Evolutionary conservation across 768 basidiomycete species (phyloP).

Genomic region (Mycena rosella): DNA sequence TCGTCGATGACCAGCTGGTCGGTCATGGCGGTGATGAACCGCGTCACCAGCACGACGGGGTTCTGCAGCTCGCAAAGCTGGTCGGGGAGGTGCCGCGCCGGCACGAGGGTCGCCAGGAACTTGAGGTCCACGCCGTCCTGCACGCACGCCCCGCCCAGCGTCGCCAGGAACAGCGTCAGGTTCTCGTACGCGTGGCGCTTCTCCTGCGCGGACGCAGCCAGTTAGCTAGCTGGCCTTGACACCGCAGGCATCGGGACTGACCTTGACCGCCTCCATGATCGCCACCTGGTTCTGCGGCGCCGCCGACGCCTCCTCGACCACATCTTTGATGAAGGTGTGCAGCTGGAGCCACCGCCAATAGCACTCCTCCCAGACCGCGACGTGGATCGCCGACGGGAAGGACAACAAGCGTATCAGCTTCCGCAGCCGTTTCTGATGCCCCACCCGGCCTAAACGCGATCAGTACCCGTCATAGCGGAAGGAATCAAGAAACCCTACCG

Average conservation of each 20-base stretch:
- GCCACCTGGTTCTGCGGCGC: constrained; percentile 46
- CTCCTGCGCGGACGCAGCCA: constrained; percentile 59
- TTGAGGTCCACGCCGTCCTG: constrained; percentile 63
- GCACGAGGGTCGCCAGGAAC: constrained; percentile 67
- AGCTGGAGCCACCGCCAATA: constrained; percentile 81
- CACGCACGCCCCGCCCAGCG: constrained; percentile 76
- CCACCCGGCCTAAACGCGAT: constrained; percentile 71
- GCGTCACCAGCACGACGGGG: constrained; percentile 68
- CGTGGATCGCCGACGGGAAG: constrained; percentile 73
- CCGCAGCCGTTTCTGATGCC: constrained; percentile 84
- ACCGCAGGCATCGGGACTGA: constrained; percentile 5
- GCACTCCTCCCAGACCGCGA: constrained; percentile 87
- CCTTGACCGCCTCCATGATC: constrained; percentile 24
- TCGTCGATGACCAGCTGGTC: constrained; percentile 74
- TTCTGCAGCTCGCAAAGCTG: constrained; percentile 74
- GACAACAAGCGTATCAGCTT: constrained; percentile 76
- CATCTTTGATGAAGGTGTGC: constrained; percentile 67
- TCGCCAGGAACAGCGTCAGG: constrained; percentile 80
- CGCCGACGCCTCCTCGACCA: constrained; percentile 46
- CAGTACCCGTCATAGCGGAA: constrained; percentile 25
- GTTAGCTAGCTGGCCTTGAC: constrained; percentile 12
- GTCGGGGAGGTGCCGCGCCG: constrained; percentile 74
- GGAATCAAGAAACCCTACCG: constrained; percentile 57
- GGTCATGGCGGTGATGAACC: constrained; percentile 78
- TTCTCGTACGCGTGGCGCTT: constrained; percentile 89